phyloP scores from a whole-genome alignment of 345 rosid species.

The Moricandia arvensis region DNA sequence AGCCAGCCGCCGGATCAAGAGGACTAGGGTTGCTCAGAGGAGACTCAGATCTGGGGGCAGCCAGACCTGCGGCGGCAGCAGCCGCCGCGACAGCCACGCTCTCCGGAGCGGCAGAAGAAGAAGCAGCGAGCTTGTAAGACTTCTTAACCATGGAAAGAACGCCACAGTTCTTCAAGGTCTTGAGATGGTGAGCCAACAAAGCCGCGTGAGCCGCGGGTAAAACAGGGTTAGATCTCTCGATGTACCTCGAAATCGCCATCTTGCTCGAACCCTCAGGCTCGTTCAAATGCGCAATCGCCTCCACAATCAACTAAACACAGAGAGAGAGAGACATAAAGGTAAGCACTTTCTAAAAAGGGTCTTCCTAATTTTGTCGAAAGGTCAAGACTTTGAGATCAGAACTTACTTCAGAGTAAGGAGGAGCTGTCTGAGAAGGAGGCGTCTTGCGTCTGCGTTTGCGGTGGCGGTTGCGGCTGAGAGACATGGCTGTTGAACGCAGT shows the following conservation, averaged over 20 bases:
- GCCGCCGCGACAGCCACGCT: slow-evolving; percentile 18
- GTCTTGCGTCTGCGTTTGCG: no score
- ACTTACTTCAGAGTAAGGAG: slow-evolving; percentile 29
- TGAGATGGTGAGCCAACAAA: slow-evolving; percentile 62
- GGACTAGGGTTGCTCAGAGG: not conserved
- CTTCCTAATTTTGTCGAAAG: not conserved
- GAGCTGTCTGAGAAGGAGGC: not conserved
- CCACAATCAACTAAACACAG: slow-evolving; percentile 56
- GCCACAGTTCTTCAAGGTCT: slow-evolving; percentile 58
- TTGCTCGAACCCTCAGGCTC: slow-evolving; percentile 81
- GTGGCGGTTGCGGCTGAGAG: not conserved
- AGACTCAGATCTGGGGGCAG: slow-evolving; percentile 30
- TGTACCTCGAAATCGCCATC: slow-evolving; percentile 67
- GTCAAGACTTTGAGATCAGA: not conserved
- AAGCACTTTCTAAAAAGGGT: not conserved
- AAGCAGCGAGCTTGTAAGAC: slow-evolving; percentile 59
- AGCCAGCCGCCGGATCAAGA: not conserved
- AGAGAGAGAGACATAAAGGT: not conserved
- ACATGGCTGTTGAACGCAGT: slow-evolving; percentile 12
- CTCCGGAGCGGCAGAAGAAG: not conserved
- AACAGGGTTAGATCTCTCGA: slow-evolving; percentile 46
- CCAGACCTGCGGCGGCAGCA: slow-evolving; percentile 12
- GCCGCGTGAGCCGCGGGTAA: slow-evolving; percentile 53
- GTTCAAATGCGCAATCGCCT: slow-evolving; percentile 65
- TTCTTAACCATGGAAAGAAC: slow-evolving; percentile 58